phyloP scores from a whole-genome alignment of 345 rosid species.

The Euphorbia pulcherrima region DNA sequence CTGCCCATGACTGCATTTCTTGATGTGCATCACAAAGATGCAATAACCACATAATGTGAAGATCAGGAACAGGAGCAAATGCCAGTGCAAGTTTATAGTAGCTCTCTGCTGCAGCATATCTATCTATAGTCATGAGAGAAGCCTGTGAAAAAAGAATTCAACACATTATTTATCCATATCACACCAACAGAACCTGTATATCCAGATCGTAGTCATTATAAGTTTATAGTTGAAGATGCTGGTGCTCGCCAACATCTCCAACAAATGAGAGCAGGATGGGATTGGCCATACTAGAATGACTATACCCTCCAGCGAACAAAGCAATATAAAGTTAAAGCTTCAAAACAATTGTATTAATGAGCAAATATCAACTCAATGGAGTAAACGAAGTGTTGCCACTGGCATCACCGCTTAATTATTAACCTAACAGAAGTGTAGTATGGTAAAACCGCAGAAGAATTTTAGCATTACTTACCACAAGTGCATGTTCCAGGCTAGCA shows the following conservation, averaged over 20 bases:
- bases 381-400: background rate
- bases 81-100: slow-evolving; percentile 98
- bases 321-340: background rate
- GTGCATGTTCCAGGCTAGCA: slow-evolving; percentile 93
- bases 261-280: no score
- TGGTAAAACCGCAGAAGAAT: background rate
- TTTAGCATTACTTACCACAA: slow-evolving; percentile 59
- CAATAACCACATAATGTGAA: slow-evolving; percentile 98
- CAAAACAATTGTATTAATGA: background rate
- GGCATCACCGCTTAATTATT: no score
- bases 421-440: background rate
- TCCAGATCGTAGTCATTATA: slow-evolving; percentile 4
- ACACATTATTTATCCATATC: no score
- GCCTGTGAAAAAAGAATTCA: slow-evolving; percentile 42
- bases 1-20: slow-evolving; percentile 99
- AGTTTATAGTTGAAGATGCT: no score
- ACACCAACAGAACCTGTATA: slow-evolving; percentile 5
- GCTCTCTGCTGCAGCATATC: slow-evolving; percentile 98
- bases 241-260: no score
- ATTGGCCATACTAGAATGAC: background rate
- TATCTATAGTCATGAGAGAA: slow-evolving; percentile 76
- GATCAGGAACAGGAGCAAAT: slow-evolving; percentile 98
- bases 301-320: background rate
- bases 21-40: slow-evolving; percentile 99
- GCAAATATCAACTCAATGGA: background rate